These are phyloP conservation scores for Corinectria fuckeliana DNA, from an alignment of 2,329 filamentous ascomycete genomes.

Conservation along the genomic window DNA sequence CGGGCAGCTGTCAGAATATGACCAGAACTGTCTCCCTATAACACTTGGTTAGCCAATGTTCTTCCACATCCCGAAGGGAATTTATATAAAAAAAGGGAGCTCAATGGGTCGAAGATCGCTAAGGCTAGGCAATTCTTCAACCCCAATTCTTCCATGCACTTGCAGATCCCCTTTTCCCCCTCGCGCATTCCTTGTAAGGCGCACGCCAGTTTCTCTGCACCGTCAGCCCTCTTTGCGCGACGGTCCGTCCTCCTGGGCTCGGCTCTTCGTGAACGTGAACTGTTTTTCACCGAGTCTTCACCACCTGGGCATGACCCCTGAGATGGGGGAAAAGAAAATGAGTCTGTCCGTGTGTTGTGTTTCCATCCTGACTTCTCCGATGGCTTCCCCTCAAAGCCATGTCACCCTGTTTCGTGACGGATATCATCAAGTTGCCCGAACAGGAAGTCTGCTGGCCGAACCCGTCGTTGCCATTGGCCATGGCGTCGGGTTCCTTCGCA, in stretches of 20 bases:
- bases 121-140: not conserved
- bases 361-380: too few species aligned
- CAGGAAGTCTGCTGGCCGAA: conserved; percentile 29
- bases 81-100: too few species aligned
- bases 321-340: too few species aligned
- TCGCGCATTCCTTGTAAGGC: not conserved
- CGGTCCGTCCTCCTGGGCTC: too few species aligned
- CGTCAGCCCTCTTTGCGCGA: not conserved
- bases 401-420: conserved; percentile 22
- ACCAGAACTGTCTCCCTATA: not conserved
- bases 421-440: conserved; percentile 33
- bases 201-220: not conserved
- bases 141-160: not conserved
- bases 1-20: not conserved
- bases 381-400: not conserved
- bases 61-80: too few species aligned
- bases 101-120: not conserved
- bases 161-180: not conserved
- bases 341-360: too few species aligned
- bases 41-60: not conserved
- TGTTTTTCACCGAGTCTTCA: not conserved
- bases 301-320: not conserved
- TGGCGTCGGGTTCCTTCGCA: conserved; percentile 16
- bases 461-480: conserved; percentile 30
- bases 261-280: not conserved